These are phyloP conservation scores for Anthracocystis panici-leucophaei DNA, from an alignment of 1,284 basidiomycete species.

Conservation along the genomic window DNA sequence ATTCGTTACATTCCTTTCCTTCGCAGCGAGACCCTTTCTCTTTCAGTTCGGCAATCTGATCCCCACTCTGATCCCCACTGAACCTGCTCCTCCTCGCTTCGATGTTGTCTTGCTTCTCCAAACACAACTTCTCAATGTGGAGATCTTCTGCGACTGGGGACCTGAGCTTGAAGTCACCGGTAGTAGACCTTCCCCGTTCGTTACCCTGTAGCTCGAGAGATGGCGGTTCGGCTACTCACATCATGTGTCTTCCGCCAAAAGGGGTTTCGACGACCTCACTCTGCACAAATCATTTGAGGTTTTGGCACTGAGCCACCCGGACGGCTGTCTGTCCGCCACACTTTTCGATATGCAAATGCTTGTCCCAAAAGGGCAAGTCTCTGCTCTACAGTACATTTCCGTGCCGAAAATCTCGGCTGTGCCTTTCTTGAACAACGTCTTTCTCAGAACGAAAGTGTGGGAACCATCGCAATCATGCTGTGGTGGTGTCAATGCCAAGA, in stretches of 20 bases:
- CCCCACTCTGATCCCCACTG: background rate
- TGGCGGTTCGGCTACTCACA: too few species aligned
- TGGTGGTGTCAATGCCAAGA: slow-evolving; percentile 23
- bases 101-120: background rate
- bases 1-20: background rate
- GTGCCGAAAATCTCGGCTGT: slow-evolving; percentile 16
- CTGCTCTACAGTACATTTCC: slow-evolving; percentile 14
- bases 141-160: slow-evolving; percentile 6
- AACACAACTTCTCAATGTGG: background rate
- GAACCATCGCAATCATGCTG: background rate
- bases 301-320: background rate
- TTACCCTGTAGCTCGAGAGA: too few species aligned
- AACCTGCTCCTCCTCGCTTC: slow-evolving; percentile 3
- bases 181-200: background rate
- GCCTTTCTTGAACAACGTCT: background rate
- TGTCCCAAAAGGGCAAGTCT: slow-evolving; percentile 1
- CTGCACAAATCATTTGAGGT: background rate
- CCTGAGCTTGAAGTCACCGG: slow-evolving; percentile 2
- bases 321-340: background rate
- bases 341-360: background rate
- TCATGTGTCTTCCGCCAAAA: background rate
- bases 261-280: too few species aligned
- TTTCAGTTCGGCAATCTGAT: slow-evolving; percentile 9
- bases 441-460: background rate
- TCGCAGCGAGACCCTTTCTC: background rate